Conservation (phyloP, 305 asterid genomes). For the Fraxinus paxiana region DNA sequence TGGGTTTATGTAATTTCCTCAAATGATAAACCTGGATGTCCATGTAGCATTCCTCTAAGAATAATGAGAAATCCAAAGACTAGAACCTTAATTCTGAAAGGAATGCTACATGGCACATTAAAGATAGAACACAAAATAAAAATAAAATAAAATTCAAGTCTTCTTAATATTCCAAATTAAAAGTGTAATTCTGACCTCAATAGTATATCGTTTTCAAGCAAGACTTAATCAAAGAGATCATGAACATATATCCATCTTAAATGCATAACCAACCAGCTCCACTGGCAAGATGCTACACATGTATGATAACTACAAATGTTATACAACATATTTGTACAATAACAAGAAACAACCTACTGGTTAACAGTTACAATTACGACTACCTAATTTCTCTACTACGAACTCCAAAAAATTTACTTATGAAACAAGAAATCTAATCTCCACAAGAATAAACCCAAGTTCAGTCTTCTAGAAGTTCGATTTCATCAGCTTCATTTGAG, state of each 20-base stretch:
- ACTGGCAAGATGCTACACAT: constrained; percentile 14
- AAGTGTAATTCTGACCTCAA: not conserved
- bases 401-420: constrained; percentile 17
- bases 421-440: constrained; percentile 19
- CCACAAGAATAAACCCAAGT: constrained; percentile 16
- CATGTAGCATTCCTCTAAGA: too few species aligned
- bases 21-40: too few species aligned
- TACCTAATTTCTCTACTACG: constrained; percentile 28
- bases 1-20: too few species aligned
- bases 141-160: not conserved
- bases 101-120: not conserved
- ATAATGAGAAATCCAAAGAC: too few species aligned
- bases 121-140: not conserved
- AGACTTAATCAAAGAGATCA: not conserved
- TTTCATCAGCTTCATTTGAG: constrained; percentile 60
- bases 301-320: constrained; percentile 25
- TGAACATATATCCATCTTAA: not conserved
- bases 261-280: not conserved
- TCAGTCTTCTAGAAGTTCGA: constrained; percentile 36
- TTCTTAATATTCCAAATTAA: not conserved
- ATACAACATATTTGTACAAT: constrained; percentile 27
- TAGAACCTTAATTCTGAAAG: not conserved
- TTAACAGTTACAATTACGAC: constrained; percentile 18
- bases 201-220: not conserved
- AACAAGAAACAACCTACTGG: constrained; percentile 23